Evolutionary conservation across 169 alveolate species (phyloP), one percentile per base, ranked within the genome.

Genomic region (Plasmodium ovale): DNA sequence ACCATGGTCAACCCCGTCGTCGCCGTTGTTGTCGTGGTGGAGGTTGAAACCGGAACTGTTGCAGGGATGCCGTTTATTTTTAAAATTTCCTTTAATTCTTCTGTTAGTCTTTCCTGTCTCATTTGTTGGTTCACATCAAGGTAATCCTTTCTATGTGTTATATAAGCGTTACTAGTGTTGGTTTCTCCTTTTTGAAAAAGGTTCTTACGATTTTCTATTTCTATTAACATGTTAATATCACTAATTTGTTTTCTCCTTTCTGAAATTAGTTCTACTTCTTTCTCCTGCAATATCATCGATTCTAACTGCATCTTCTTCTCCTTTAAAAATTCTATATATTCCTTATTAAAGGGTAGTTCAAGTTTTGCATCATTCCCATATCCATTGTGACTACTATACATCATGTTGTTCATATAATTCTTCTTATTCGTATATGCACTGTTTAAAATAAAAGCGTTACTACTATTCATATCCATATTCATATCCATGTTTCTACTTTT

Each of bases 11-110:
- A n/a, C 19, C 14, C 25, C 7, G 7, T 54, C 19, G 19, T 54
- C 19, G 25, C 25, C 9, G 27, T 56, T 56, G 27, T 56, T 56
- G 0, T 56, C 3, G 10, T 19, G n/a, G 10, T 4, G 9, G 29
- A 25, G 9, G 23, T 60, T 60, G 23, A 14, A 25, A 12, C 29
- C 0, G 14, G 12, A 58, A 3, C 25, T 58, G n/a, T 29, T 3
- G 16, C 44, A 27, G 47, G 19, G 23, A 16, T 53, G 23, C 19
- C 19, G 33, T 62, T 62, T 10, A 62, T 62, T 29, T 62, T 62
- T 62, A 62, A 62, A 4, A 62, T 35, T 14, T 62, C 72, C 12
- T 62, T 62, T 31, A 62, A 33, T 12, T 33, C 29, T 5, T 62
- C 33, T 62, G 42, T 62, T 16, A 62, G 33, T n/a, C 23, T 62